Evolutionary conservation across 1,284 basidiomycete genomes (phyloP), one percentile per base, ranked within the genome.

Genomic region (Ceratobasidium papillatum): DNA sequence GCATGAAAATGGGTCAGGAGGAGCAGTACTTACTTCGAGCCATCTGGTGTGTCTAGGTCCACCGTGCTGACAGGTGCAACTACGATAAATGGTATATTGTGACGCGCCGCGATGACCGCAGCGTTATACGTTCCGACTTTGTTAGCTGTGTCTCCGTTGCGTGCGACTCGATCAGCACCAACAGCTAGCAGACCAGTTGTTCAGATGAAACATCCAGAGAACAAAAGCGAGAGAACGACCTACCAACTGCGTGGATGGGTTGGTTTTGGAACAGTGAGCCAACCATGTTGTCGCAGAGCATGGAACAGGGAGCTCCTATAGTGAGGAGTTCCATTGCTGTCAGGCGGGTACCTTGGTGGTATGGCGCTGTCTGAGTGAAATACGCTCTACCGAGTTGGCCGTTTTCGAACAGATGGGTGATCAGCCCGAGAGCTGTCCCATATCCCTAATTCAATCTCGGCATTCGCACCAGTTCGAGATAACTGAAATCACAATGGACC

Each of bases 221-320:
- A 27, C 51, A 8, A 51, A 68, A 32, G 12, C 74, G n/a, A 38
- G 32, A 71, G 45, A 75, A 62, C 30, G 36, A 66, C 75, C 76
- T 75, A 19, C 86, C 91, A 63, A 97, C 90, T n/a, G 91, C 94
- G 80, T 96, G 93, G 64, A 97, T 93, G 51, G 88, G 84, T 80
- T 93, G 86, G 81, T 94, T 91, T 80, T 95, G 94, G 84, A 98
- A 94, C 52, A 96, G 84, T 0, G 94, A 95, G 17, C 95, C 95
- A 36, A 97, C 92, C 92, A 96, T 96, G 51, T 93, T 96, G 80
- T 98, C 95, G 80, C 94, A 96, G 68, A 97, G 90, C 95, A 97
- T 96, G n/a, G 91, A 90, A 14, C 91, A 91, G 0, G 94, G 92
- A 17, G 95, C 91, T 47, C 89, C 84, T 54, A 97, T 87, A 0